Conservation (phyloP, 371 early-diverging fungal genomes). For the Choanephora cucurbitarum region DNA sequence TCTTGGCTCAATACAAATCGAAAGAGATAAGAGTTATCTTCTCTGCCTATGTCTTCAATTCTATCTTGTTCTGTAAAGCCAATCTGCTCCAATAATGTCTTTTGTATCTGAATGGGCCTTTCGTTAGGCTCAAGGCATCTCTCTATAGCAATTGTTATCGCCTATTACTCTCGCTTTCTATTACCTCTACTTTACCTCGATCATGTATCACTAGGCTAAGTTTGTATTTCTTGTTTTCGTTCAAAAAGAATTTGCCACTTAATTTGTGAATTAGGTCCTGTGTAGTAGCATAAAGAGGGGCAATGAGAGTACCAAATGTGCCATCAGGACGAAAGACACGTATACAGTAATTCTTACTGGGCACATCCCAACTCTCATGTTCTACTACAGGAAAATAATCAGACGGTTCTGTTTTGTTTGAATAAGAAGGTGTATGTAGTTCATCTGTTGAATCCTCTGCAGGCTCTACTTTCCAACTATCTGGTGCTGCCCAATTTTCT, state of each 20-base stretch:
- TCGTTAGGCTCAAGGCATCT: constrained; percentile 68
- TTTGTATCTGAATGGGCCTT: constrained; percentile 72
- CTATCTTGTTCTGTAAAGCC: constrained; percentile 81
- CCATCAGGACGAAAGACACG: constrained; percentile 70
- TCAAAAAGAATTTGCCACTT: constrained; percentile 77
- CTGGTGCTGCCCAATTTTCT: constrained; percentile 68
- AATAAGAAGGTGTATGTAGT: constrained; percentile 19
- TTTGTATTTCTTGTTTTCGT: constrained; percentile 72
- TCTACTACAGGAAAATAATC: constrained; percentile 42
- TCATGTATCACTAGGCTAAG: constrained; percentile 65
- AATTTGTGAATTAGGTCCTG: constrained; percentile 70
- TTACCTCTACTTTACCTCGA: constrained; percentile 42
- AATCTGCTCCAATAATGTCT: constrained; percentile 68
- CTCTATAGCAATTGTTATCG: constrained; percentile 41
- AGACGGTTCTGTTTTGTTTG: constrained; percentile 32
- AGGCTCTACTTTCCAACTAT: constrained; percentile 70
- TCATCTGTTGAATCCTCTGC: constrained; percentile 20
- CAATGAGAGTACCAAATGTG: constrained; percentile 77
- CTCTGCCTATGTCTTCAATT: constrained; percentile 75
- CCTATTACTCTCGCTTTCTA: too few species aligned
- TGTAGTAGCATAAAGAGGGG: constrained; percentile 67
- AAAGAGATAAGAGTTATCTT: constrained; percentile 84
- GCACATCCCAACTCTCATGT: constrained; percentile 30
- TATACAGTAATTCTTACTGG: constrained; percentile 52
- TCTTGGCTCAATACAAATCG: constrained; percentile 77